Evolutionary conservation across 1,284 basidiomycete genomes (phyloP).

Genomic region (Puccinia polysora): DNA sequence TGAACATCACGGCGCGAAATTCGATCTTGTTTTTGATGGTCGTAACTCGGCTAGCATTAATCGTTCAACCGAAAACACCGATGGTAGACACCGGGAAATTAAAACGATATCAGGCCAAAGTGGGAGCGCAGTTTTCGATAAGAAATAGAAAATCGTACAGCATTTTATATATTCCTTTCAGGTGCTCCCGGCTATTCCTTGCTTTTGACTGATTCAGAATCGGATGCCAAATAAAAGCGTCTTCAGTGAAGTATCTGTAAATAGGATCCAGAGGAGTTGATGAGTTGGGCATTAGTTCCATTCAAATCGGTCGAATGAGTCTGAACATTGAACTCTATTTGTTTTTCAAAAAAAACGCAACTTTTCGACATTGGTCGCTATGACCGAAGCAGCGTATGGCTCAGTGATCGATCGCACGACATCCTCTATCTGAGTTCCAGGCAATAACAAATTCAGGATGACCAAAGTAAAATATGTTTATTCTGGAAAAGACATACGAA

Average conservation of each 20-base stretch:
- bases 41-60: conserved; percentile 15
- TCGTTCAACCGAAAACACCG: background rate
- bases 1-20: conserved; percentile 32
- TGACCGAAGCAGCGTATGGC: conserved; percentile 10
- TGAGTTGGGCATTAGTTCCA: background rate
- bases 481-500: too few species aligned
- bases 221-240: conserved; percentile 28
- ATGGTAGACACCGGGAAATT: background rate
- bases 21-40: conserved; percentile 21
- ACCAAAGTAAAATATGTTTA: too few species aligned
- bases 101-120: background rate
- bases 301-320: background rate
- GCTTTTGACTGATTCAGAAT: conserved; percentile 5
- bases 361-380: conserved; percentile 31
- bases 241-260: conserved; percentile 26
- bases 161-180: conserved; percentile 38
- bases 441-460: too few species aligned
- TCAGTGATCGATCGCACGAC: conserved; percentile 22
- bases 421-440: conserved; percentile 9
- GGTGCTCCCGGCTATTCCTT: conserved; percentile 4
- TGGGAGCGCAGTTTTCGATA: background rate
- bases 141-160: background rate
- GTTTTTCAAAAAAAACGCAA: background rate
- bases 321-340: background rate
- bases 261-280: background rate